Evolutionary conservation across 169 alveolate genomes (phyloP).

Genomic region (Cryptosporidium tyzzeri): DNA sequence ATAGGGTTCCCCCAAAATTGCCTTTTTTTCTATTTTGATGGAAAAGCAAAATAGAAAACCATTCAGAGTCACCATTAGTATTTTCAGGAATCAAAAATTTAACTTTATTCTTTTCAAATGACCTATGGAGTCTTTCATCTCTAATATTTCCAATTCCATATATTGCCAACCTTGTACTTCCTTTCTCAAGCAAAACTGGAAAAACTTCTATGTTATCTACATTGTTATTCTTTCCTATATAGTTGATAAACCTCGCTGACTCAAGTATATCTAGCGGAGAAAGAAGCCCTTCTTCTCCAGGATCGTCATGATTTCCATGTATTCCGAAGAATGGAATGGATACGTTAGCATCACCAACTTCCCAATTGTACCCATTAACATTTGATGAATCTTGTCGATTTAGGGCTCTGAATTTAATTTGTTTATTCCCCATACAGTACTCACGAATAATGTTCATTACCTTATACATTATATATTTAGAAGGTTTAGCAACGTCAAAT

Average conservation of each 20-base stretch:
- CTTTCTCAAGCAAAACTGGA: conserved; percentile 91
- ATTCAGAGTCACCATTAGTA: conserved; percentile 78
- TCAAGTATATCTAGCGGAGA: conserved; percentile 81
- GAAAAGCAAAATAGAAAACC: conserved; percentile 93
- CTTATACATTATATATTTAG: conserved; percentile 87
- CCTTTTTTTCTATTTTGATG: conserved; percentile 95
- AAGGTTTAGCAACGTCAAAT: conserved; percentile 94
- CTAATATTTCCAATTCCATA: conserved; percentile 96
- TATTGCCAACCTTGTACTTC: conserved; percentile 92
- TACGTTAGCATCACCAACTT: conserved; percentile 44
- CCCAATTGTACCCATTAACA: conserved; percentile 42
- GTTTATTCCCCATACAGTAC: conserved; percentile 83
- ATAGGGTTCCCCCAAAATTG: conserved; percentile 84
- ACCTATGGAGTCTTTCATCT: conserved; percentile 92
- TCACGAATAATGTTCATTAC: conserved; percentile 82
- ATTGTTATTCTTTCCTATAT: conserved; percentile 90
- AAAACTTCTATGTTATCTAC: conserved; percentile 87
- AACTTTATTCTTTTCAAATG: conserved; percentile 89
- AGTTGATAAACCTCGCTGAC: conserved; percentile 89
- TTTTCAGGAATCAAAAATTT: conserved; percentile 89
- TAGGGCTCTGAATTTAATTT: conserved; percentile 52
- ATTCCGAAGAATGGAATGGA: conserved; percentile 77
- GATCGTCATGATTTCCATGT: conserved; percentile 84
- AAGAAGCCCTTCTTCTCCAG: conserved; percentile 80
- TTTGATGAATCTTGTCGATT: neutral